Percentiles rank a stretch among this genome's conserved stretches.
phyloP scores from a whole-genome alignment of 495 filamentous ascomycete genomes.

The Penicilliopsis zonata region DNA sequence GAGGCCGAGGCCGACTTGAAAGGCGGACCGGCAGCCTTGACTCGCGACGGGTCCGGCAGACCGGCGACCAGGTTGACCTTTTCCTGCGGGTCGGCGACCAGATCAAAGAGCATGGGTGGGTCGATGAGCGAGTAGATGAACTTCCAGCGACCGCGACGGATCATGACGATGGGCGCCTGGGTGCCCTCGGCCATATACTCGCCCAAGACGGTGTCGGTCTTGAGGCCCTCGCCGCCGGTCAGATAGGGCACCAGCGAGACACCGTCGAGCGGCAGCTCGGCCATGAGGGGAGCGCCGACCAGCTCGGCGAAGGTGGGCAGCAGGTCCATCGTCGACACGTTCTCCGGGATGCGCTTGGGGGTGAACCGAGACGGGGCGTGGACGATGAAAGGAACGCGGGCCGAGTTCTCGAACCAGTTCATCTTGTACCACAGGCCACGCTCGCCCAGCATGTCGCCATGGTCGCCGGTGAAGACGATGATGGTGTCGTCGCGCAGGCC shows the following conservation, averaged over 20 bases:
- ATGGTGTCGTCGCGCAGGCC: slow-evolving; percentile 71
- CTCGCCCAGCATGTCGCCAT: slow-evolving; percentile 89
- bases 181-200: slow-evolving; percentile 89
- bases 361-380: slow-evolving; percentile 55
- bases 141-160: slow-evolving; percentile 71
- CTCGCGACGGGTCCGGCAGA: slow-evolving; percentile 12
- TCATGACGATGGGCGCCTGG: slow-evolving; percentile 81
- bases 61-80: slow-evolving; percentile 51
- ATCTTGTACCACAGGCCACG: slow-evolving; percentile 91
- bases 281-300: slow-evolving; percentile 50
- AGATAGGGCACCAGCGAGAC: slow-evolving; percentile 60
- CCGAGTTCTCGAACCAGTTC: slow-evolving; percentile 77
- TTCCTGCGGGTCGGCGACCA: slow-evolving; percentile 62
- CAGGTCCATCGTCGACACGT: slow-evolving; percentile 78
- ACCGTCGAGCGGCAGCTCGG: slow-evolving; percentile 64
- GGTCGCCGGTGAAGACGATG: slow-evolving; percentile 76
- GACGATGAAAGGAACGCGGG: slow-evolving; percentile 70
- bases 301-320: slow-evolving; percentile 74
- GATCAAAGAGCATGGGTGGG: slow-evolving; percentile 66
- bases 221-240: slow-evolving; percentile 37
- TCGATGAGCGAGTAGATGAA: slow-evolving; percentile 72
- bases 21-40: slow-evolving; percentile 8
- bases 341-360: slow-evolving; percentile 57
- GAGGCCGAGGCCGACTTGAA: too few relatives aligned
- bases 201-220: slow-evolving; percentile 65